phyloP scores from a whole-genome alignment of 2,329 filamentous ascomycete species.

The Colletotrichum sansevieriae region DNA sequence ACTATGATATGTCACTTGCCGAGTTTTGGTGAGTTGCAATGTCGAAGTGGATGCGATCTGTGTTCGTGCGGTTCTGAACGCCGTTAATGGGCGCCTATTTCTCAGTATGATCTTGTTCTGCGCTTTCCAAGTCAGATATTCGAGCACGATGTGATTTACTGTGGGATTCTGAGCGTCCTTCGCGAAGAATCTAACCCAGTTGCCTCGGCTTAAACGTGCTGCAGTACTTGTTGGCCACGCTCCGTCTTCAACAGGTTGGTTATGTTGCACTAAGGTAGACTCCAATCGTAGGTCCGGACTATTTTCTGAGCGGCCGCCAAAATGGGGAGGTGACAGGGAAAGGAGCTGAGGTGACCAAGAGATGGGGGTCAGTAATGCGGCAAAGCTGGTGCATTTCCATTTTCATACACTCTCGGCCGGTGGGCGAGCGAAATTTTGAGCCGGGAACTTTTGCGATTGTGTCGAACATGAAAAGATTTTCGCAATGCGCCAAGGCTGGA shows the following conservation, averaged over 20 bases:
- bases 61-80: not conserved
- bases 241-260: not conserved
- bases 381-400: constrained; percentile 34
- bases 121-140: not conserved
- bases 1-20: not conserved
- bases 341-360: constrained; percentile 29
- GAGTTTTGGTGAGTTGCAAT: not conserved
- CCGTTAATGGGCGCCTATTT: not conserved
- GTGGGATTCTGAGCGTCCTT: not conserved
- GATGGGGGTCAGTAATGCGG: constrained; percentile 31
- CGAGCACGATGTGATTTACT: not conserved
- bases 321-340: constrained; percentile 1
- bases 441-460: constrained; percentile 35
- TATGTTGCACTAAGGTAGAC: no score
- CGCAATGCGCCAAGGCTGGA: constrained; percentile 27
- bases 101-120: no score
- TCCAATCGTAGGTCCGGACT: no score
- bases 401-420: constrained; percentile 23
- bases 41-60: not conserved
- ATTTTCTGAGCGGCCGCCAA: constrained; percentile 32
- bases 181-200: not conserved
- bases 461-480: constrained; percentile 31
- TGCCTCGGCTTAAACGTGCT: not conserved
- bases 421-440: constrained; percentile 30
- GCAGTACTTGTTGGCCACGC: not conserved